These are phyloP conservation scores for Penicillium sclerotigenum DNA, from an alignment of 2,329 filamentous ascomycete genomes.

Conservation along the genomic window DNA sequence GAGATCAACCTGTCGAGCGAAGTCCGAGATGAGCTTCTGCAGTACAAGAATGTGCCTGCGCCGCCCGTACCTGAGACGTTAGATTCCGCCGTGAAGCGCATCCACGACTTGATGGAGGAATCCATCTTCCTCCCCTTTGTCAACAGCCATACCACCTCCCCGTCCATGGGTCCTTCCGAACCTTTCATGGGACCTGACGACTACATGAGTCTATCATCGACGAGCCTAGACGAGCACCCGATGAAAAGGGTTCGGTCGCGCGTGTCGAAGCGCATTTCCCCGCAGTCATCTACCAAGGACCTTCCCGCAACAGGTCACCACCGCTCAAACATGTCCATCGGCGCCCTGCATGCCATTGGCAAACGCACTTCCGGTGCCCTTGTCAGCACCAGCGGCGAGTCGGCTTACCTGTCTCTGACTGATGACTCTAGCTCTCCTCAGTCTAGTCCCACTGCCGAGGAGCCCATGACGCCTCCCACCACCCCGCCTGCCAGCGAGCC, in stretches of 20 bases:
- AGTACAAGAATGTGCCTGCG: conserved; percentile 54
- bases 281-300: conserved; percentile 33
- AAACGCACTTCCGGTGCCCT: conserved; percentile 39
- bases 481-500: conserved; percentile 49
- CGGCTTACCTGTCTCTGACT: conserved; percentile 38
- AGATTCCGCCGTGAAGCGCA: conserved; percentile 78
- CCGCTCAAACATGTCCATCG: conserved; percentile 33
- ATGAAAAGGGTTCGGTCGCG: conserved; percentile 29
- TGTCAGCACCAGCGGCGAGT: conserved; percentile 40
- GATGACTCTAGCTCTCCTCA: conserved; percentile 47
- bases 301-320: conserved; percentile 26
- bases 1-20: conserved; percentile 88
- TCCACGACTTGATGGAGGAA: conserved; percentile 96
- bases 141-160: conserved; percentile 59
- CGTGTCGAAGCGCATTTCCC: conserved; percentile 28
- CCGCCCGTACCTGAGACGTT: conserved; percentile 74
- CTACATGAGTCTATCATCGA: conserved; percentile 32
- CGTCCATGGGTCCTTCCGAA: conserved; percentile 46
- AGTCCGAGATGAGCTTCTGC: conserved; percentile 77
- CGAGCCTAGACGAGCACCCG: conserved; percentile 31
- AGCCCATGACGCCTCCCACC: conserved; percentile 51
- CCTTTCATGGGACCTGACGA: conserved; percentile 40
- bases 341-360: conserved; percentile 31
- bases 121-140: conserved; percentile 91
- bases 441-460: conserved; percentile 41